Base-by-base conservation (phyloP, 208 protist species). In the Leishmania guyanensis region DNA sequence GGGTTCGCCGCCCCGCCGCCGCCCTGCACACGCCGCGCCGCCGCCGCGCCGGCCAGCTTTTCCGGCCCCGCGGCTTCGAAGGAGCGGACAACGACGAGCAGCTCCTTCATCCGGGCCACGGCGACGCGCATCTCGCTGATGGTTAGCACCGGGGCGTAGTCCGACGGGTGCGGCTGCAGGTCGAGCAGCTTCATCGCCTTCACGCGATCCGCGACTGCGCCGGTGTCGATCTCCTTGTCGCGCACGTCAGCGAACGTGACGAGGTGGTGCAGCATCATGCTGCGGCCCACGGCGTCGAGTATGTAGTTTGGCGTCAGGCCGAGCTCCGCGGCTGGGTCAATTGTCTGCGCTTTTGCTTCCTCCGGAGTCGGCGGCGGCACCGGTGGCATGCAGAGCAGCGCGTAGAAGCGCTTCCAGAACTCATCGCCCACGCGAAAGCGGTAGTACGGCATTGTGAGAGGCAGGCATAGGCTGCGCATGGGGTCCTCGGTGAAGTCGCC, bases 241-340 rank as follows among this genome's bases (percentile, higher is more conserved):
- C 91, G 91, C 70, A 81, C 88, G 68, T 95, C 93, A 20, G 91
- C 86, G 75, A 89, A 88, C 62, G 88, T 62, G 43, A 94, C 79
- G 56, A 97, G 84, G 80, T 97, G 93, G 78, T 97, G 93, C 72
- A 97, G 88, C 86, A 97, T 68, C 88, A 97, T 94, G 65, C 91
- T 93, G 48, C 93, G 90, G n/a, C 92, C 93, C 48, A 97, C 86
- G 33, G 93, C 93, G 77, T 97, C 93, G 64, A 95, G 83, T 39
- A 96, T 87, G 86, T 96, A 84, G 65, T 88, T 91, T 22, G 93
- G 93, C 17, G 89, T 95, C 26, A 93, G 84, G 1, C 89, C 91
- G 36, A 92, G 81, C 80, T 89, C 87, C 39, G 86, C 83, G 5
- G 76, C 86, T 3, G 83, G 86, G 71, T 95, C 87, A 8, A 60